Evolutionary conservation across 352 stramenopile genomes (phyloP).

Genomic region (Ophiocytium majus): DNA sequence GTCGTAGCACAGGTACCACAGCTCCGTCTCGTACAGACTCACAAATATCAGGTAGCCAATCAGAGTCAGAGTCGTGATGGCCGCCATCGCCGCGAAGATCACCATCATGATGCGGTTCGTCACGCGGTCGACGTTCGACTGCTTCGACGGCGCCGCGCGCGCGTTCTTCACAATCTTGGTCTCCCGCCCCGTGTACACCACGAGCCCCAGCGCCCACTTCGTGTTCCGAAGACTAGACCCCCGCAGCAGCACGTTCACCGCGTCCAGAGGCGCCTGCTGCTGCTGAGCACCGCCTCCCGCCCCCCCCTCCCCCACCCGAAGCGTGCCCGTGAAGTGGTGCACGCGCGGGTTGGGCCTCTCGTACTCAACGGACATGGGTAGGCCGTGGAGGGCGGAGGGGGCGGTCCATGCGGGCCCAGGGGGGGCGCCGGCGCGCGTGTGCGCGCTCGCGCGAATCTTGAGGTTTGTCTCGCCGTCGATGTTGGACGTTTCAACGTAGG

Average conservation of each 20-base stretch:
- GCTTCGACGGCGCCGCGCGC: slow-evolving; percentile 62
- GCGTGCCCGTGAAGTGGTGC: slow-evolving; percentile 80
- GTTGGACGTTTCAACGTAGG: slow-evolving; percentile 87
- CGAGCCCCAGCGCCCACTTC: slow-evolving; percentile 79
- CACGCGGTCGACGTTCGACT: slow-evolving; percentile 54
- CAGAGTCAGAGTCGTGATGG: slow-evolving; percentile 50
- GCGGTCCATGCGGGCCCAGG: slow-evolving; percentile 33
- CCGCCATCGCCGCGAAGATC: slow-evolving; percentile 56
- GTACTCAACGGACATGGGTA: slow-evolving; percentile 58
- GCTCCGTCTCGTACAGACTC: slow-evolving; percentile 43
- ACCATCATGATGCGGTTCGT: slow-evolving; percentile 59
- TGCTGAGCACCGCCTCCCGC: slow-evolving; percentile 67
- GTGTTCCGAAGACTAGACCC: slow-evolving; percentile 87
- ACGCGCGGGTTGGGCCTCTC: slow-evolving; percentile 67
- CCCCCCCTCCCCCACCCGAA: slow-evolving; percentile 66
- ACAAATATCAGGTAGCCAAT: slow-evolving; percentile 54
- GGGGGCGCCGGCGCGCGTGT: slow-evolving; percentile 30
- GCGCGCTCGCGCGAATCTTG: slow-evolving; percentile 66
- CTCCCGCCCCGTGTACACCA: slow-evolving; percentile 79
- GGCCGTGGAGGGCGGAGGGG: slow-evolving; percentile 31
- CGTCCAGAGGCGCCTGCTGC: slow-evolving; percentile 33
- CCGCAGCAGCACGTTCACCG: slow-evolving; percentile 69
- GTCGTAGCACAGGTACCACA: slow-evolving; percentile 59
- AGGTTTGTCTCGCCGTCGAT: slow-evolving; percentile 89
- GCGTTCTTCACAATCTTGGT: slow-evolving; percentile 75